These are phyloP conservation scores for Marasmius sp. DNA, from an alignment of 1,284 basidiomycete genomes.

Conservation along the genomic window DNA sequence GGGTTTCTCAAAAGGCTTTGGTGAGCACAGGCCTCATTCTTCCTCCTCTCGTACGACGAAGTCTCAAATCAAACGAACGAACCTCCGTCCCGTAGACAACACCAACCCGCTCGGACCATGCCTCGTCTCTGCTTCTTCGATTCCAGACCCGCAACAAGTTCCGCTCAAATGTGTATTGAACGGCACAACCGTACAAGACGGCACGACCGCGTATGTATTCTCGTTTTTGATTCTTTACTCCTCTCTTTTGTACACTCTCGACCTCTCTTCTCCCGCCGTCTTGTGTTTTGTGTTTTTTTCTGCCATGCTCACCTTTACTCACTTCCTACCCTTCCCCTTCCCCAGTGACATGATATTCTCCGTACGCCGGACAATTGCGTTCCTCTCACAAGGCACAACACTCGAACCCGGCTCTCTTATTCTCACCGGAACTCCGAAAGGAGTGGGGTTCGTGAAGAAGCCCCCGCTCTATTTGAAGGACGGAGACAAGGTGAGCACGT, in stretches of 20 bases:
- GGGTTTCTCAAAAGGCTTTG: constrained; percentile 84
- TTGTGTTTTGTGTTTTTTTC: too few species aligned
- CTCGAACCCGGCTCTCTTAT: constrained; percentile 80
- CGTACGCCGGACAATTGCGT: constrained; percentile 71
- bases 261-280: too few species aligned
- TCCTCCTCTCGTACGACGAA: not conserved
- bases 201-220: constrained; percentile 61
- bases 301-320: constrained; percentile 7
- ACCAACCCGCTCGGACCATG: constrained; percentile 78
- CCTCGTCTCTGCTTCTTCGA: constrained; percentile 62
- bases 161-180: constrained; percentile 70
- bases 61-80: not conserved
- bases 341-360: constrained; percentile 67
- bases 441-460: constrained; percentile 76
- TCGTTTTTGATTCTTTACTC: constrained; percentile 18
- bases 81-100: constrained; percentile 48
- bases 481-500: constrained; percentile 73
- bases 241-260: not conserved
- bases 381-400: constrained; percentile 85
- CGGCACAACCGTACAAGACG: constrained; percentile 68
- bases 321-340: constrained; percentile 17
- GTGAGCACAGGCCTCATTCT: constrained; percentile 33
- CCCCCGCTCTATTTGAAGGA: constrained; percentile 73
- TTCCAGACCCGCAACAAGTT: constrained; percentile 72
- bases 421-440: constrained; percentile 75